Evolutionary conservation across 192 early-diverging fungal genomes (phyloP).

Genomic region (Helicostylum pulchrum): DNA sequence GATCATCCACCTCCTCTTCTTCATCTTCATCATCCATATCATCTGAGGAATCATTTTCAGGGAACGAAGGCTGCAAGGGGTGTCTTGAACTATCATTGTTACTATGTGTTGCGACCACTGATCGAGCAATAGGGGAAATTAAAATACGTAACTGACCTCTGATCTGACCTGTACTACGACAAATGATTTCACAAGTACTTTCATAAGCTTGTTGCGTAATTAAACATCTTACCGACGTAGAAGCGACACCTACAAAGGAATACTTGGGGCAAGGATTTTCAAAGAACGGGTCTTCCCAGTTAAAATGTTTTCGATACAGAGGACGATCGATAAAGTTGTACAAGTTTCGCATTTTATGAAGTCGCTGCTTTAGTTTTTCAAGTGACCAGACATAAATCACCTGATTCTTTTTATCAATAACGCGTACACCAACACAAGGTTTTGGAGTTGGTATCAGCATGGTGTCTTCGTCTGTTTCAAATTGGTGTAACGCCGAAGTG

Average conservation of each 20-base stretch:
- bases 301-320: slow-evolving; percentile 55
- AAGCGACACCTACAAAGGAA: slow-evolving; percentile 52
- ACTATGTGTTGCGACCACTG: not conserved
- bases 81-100: not conserved
- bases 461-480: slow-evolving; percentile 46
- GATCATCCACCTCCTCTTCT: not conserved
- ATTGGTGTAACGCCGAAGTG: slow-evolving; percentile 46
- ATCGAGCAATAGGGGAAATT: slow-evolving; percentile 40
- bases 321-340: slow-evolving; percentile 59
- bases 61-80: not conserved
- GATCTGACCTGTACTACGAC: slow-evolving; percentile 41
- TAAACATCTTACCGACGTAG: slow-evolving; percentile 41
- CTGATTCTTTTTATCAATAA: slow-evolving; percentile 53
- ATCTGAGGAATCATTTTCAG: slow-evolving; percentile 6
- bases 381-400: slow-evolving; percentile 48
- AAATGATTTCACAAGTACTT: slow-evolving; percentile 40
- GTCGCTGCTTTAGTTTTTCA: slow-evolving; percentile 36
- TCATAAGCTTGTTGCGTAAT: slow-evolving; percentile 42
- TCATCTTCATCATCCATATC: slow-evolving; percentile 16
- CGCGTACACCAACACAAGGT: slow-evolving; percentile 51
- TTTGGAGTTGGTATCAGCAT: slow-evolving; percentile 41
- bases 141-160: slow-evolving; percentile 40
- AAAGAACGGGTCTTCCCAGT: slow-evolving; percentile 61
- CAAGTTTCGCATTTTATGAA: slow-evolving; percentile 45
- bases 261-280: slow-evolving; percentile 54